Evolutionary conservation across 2,329 filamentous ascomycete genomes (phyloP).

Genomic region (Monosporascus cannonballus): DNA sequence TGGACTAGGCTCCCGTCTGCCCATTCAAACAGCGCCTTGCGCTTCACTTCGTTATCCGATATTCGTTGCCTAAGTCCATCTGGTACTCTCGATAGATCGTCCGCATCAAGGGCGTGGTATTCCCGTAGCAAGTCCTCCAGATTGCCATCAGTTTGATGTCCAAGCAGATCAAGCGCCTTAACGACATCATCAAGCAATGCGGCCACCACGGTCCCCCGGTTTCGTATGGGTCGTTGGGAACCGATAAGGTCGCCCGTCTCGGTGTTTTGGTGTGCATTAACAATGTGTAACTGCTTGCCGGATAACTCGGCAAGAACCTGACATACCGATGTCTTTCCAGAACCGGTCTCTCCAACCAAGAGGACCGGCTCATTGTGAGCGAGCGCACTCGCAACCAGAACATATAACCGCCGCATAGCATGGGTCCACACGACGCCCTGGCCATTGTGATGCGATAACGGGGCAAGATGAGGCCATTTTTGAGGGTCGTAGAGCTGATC

Average conservation of each 20-base stretch:
- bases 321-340: constrained; percentile 94
- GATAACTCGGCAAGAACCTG: constrained; percentile 84
- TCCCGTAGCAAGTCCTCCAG: constrained; percentile 51
- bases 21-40: constrained; percentile 92
- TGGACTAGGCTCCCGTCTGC: constrained; percentile 88
- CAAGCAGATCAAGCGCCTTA: constrained; percentile 35
- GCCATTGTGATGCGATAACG: constrained; percentile 39
- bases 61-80: constrained; percentile 41
- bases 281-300: constrained; percentile 70
- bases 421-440: constrained; percentile 86
- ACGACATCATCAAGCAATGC: constrained; percentile 57
- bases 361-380: constrained; percentile 90
- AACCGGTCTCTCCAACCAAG: constrained; percentile 92
- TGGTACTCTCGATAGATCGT: constrained; percentile 41
- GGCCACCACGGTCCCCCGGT: constrained; percentile 67
- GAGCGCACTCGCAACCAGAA: constrained; percentile 81
- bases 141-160: constrained; percentile 33
- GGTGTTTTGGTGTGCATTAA: constrained; percentile 97
- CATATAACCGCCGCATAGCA: constrained; percentile 87
- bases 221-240: constrained; percentile 85
- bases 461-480: constrained; percentile 49
- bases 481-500: constrained; percentile 63
- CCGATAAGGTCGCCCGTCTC: constrained; percentile 97
- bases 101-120: constrained; percentile 49
- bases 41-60: constrained; percentile 48